Percentiles rank a stretch among this genome's conserved stretches.
These are phyloP conservation scores for Scheffersomyces ergatensis DNA, from an alignment of 805 yeast genomes.

Conservation along the genomic window DNA sequence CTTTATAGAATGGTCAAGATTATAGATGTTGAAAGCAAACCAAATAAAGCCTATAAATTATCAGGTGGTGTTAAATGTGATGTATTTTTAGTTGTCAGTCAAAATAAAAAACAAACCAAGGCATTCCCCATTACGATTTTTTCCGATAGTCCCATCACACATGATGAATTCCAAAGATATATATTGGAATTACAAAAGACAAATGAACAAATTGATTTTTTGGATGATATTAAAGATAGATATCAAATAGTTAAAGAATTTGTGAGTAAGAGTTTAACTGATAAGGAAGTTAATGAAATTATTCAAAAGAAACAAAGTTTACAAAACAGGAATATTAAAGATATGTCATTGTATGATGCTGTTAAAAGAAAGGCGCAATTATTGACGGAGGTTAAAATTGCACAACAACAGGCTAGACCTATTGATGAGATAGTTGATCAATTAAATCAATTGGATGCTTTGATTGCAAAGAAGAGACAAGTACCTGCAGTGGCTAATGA, in stretches of 20 bases:
- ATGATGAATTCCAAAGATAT: slow-evolving; percentile 74
- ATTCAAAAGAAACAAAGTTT: slow-evolving; percentile 69
- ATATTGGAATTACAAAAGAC: slow-evolving; percentile 57
- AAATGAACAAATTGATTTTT: slow-evolving; percentile 56
- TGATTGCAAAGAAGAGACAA: not conserved
- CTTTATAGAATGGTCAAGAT: slow-evolving; percentile 84
- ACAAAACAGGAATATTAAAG: slow-evolving; percentile 34
- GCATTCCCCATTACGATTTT: slow-evolving; percentile 75
- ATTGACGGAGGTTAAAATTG: slow-evolving; percentile 72
- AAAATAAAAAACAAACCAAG: slow-evolving; percentile 71
- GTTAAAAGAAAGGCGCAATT: slow-evolving; percentile 72
- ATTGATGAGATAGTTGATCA: not conserved
- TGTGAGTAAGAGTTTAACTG: slow-evolving; percentile 64
- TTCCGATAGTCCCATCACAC: slow-evolving; percentile 71
- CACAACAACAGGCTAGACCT: slow-evolving; percentile 53
- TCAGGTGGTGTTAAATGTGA: slow-evolving; percentile 42
- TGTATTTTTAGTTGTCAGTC: slow-evolving; percentile 68
- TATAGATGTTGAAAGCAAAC: slow-evolving; percentile 53
- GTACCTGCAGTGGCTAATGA: slow-evolving; percentile 39
- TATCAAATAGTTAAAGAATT: slow-evolving; percentile 59
- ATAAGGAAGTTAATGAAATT: slow-evolving; percentile 74
- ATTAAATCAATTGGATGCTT: not conserved
- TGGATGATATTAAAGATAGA: slow-evolving; percentile 64
- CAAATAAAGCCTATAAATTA: slow-evolving; percentile 41
- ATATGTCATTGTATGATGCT: slow-evolving; percentile 47